phyloP scores from a whole-genome alignment of 495 filamentous ascomycete genomes.

The Penicillium macrosclerotiorum region DNA sequence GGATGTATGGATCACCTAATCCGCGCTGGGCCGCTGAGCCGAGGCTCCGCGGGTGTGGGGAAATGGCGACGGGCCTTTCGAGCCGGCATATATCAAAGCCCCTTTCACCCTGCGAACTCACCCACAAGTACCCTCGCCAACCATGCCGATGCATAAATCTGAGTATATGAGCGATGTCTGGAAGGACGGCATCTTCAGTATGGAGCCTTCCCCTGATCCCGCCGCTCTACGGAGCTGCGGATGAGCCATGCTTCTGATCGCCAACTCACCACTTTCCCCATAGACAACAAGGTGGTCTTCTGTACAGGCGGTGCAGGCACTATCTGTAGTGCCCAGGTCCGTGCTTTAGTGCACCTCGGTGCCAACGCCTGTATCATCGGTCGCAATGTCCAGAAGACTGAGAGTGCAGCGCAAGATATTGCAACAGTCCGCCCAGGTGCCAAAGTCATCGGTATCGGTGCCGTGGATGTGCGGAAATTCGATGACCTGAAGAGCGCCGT shows the following conservation, averaged over 20 bases:
- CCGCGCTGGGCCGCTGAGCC: too few species aligned
- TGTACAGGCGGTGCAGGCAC: constrained; percentile 93
- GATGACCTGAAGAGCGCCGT: constrained; percentile 70
- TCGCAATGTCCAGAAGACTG: constrained; percentile 86
- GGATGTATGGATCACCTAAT: too few species aligned
- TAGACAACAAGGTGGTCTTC: constrained; percentile 90
- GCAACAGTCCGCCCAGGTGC: constrained; percentile 71
- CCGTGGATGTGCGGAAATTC: constrained; percentile 76
- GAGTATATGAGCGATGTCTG: constrained; percentile 79
- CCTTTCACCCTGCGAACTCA: neutral
- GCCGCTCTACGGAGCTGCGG: too few species aligned
- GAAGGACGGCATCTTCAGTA: constrained; percentile 83
- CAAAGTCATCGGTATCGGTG: constrained; percentile 82
- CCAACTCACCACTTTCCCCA: constrained; percentile 1
- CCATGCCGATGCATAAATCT: constrained; percentile 61
- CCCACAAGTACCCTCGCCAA: neutral
- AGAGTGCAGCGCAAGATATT: constrained; percentile 74
- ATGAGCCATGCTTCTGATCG: neutral
- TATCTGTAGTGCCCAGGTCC: constrained; percentile 91
- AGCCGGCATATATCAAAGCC: constrained; percentile 3
- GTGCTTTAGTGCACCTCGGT: constrained; percentile 85
- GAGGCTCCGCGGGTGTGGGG: constrained; percentile 23
- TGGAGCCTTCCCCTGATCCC: neutral
- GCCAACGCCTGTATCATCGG: constrained; percentile 93
- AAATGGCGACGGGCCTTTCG: constrained; percentile 16